Evolutionary conservation across 169 alveolate genomes (phyloP).

Genomic region (Babesia divergens): DNA sequence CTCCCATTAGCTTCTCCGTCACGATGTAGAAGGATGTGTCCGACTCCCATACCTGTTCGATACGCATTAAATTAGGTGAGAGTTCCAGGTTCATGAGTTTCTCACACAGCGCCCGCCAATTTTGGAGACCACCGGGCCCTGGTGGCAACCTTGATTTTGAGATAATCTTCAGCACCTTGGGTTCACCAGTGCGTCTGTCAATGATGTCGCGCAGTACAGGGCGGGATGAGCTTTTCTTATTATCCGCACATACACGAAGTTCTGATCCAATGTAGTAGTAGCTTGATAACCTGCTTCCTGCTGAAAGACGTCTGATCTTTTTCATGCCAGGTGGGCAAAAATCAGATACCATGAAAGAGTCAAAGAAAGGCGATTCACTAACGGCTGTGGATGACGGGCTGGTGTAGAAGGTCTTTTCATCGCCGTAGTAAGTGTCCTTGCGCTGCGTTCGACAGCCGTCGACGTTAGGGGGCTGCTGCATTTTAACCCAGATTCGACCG

Average conservation of each 20-base stretch:
- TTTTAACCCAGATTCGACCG: background rate
- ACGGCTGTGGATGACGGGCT: slow-evolving; percentile 34
- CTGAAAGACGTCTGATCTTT: slow-evolving; percentile 54
- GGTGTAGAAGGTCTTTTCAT: slow-evolving; percentile 3
- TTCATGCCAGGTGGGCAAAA: slow-evolving; percentile 38
- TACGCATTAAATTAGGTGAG: slow-evolving; percentile 79
- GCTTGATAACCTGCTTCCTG: slow-evolving; percentile 60
- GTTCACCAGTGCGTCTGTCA: slow-evolving; percentile 67
- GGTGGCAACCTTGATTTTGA: slow-evolving; percentile 70
- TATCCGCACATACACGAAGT: slow-evolving; percentile 53
- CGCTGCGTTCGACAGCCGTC: slow-evolving; percentile 33
- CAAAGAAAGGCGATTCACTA: slow-evolving; percentile 19
- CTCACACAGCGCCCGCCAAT: slow-evolving; percentile 83
- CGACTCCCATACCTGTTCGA: slow-evolving; percentile 84
- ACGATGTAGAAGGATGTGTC: slow-evolving; percentile 78
- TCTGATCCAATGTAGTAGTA: slow-evolving; percentile 67
- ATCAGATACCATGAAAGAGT: slow-evolving; percentile 12
- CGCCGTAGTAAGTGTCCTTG: background rate
- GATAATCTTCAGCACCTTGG: slow-evolving; percentile 72
- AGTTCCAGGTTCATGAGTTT: slow-evolving; percentile 75
- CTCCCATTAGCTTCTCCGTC: slow-evolving; percentile 85
- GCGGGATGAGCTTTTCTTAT: slow-evolving; percentile 51
- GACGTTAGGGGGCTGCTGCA: slow-evolving; percentile 26
- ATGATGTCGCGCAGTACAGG: slow-evolving; percentile 70
- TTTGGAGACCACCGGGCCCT: slow-evolving; percentile 65